Base-by-base conservation (phyloP, 2,329 filamentous ascomycete genomes). In the Botrytis elliptica region DNA sequence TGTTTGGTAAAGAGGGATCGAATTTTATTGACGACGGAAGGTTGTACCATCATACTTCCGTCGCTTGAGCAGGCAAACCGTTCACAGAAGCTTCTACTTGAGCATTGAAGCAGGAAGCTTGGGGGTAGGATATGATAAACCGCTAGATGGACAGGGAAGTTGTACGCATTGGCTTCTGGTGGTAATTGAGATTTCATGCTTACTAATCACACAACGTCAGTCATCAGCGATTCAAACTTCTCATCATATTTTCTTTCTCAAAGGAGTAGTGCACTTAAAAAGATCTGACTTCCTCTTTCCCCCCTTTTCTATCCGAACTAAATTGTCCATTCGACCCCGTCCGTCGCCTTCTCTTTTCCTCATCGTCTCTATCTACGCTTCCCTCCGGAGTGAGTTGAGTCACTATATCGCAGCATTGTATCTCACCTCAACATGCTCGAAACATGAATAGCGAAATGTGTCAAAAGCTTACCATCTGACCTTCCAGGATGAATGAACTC, bases 291-390 rank as follows among this genome's bases (percentile, higher is more conserved):
- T 33, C 18, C 14, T 57, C 6, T 29, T 18, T 14, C 18, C 14
- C 16, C 49, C 49, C 25, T 57, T 57, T 57, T 3, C 12, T 18
- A 8, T 57, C 9, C 16, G n/a, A 29, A 18, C 3, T 33, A 1
- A 8, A 57, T 29, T 57, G 14, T 2, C n/a, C 52, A 29, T 57
- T 29, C n/a, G 3, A 16, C 14, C 14, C 6, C 14, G 2, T 55
- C n/a, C 52, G 3, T 14, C 49, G 4, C 49, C n/a, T 1, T 49
- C 22, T 10, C 25, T n/a, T 52, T 12, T 6, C 49, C 12, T n/a
- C 25, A 4, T 16, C n/a, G 3, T 55, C n/a, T 3, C 6, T 29
- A 8, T 16, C 25, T 7, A 8, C 10, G 0, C 44, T 22, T 12
- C 14, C 25, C 12, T 2, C 25, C 49, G 25, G 12, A 52, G 49